Evolutionary conservation across 1,284 basidiomycete genomes (phyloP).

Genomic region (Earliella scabrosa): DNA sequence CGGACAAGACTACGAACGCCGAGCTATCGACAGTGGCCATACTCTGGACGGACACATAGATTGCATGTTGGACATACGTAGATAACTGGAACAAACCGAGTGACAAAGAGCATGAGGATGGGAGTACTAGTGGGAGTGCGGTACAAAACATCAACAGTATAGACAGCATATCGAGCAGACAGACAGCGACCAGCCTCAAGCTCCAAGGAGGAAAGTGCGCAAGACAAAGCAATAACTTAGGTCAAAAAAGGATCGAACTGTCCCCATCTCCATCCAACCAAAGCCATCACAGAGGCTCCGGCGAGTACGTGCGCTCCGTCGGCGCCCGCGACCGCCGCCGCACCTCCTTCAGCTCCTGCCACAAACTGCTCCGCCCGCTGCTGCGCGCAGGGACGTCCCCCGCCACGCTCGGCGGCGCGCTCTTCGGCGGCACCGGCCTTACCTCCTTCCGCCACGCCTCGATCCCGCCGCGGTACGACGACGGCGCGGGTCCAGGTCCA

Average conservation of each 20-base stretch:
- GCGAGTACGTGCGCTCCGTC: slow-evolving; percentile 42
- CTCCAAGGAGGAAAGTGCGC: background rate
- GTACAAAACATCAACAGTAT: slow-evolving; percentile 15
- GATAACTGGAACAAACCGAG: too few relatives aligned
- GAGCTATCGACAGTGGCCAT: too few relatives aligned
- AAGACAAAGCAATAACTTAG: slow-evolving; percentile 22
- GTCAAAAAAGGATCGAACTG: too few relatives aligned
- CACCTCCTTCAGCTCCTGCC: slow-evolving; percentile 62
- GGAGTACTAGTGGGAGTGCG: background rate
- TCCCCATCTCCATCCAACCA: too few relatives aligned
- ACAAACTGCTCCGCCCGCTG: slow-evolving; percentile 49
- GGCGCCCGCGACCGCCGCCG: slow-evolving; percentile 50
- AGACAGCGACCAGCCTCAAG: background rate
- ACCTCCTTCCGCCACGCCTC: slow-evolving; percentile 21
- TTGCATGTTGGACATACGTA: too few relatives aligned
- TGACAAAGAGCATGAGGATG: too few relatives aligned
- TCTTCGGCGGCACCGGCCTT: slow-evolving; percentile 36
- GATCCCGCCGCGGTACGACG: slow-evolving; percentile 20
- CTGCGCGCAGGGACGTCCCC: slow-evolving; percentile 27
- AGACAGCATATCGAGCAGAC: slow-evolving; percentile 16
- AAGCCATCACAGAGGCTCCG: slow-evolving; percentile 25
- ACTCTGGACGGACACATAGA: too few relatives aligned
- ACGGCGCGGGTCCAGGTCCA: slow-evolving; percentile 41
- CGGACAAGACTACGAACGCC: background rate
- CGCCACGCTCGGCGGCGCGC: slow-evolving; percentile 28